Evolutionary conservation across 495 filamentous ascomycete species (phyloP).

Genomic region (Neurospora hispaniola): DNA sequence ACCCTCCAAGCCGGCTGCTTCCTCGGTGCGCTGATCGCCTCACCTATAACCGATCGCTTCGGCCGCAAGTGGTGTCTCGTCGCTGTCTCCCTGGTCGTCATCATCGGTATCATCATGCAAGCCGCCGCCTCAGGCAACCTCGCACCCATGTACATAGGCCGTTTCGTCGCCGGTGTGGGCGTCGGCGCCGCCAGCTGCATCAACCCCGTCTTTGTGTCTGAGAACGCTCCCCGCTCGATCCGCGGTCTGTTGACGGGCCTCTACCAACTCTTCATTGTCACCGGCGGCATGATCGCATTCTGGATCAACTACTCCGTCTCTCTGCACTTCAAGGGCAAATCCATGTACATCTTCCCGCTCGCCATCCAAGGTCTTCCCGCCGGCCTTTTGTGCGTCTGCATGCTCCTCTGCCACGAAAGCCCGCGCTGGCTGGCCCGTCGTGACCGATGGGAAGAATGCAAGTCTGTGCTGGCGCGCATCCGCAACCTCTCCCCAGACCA

Average conservation of each 20-base stretch:
- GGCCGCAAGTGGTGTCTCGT: slow-evolving; percentile 47
- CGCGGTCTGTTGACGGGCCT: slow-evolving; percentile 48
- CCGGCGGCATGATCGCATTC: slow-evolving; percentile 45
- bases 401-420: slow-evolving; percentile 51
- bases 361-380: slow-evolving; percentile 57
- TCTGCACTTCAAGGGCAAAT: slow-evolving; percentile 23
- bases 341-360: slow-evolving; percentile 55
- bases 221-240: slow-evolving; percentile 41
- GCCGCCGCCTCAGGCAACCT: slow-evolving; percentile 38
- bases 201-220: slow-evolving; percentile 49
- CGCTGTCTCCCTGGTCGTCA: slow-evolving; percentile 43
- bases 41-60: slow-evolving; percentile 29
- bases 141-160: slow-evolving; percentile 49
- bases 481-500: slow-evolving; percentile 47
- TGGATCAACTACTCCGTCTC: slow-evolving; percentile 48
- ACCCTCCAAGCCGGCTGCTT: slow-evolving; percentile 47
- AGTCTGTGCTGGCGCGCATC: slow-evolving; percentile 41
- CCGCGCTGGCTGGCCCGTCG: slow-evolving; percentile 60
- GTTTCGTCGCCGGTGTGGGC: slow-evolving; percentile 51
- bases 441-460: slow-evolving; percentile 60
- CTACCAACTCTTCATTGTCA: slow-evolving; percentile 51
- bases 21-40: slow-evolving; percentile 28
- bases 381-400: slow-evolving; percentile 43
- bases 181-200: slow-evolving; percentile 49
- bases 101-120: slow-evolving; percentile 47